A percentile compares a stretch with the other conserved stretches of the same genome.
Evolutionary conservation across 768 basidiomycete genomes (phyloP).

Genomic region (Auricularia cornea): DNA sequence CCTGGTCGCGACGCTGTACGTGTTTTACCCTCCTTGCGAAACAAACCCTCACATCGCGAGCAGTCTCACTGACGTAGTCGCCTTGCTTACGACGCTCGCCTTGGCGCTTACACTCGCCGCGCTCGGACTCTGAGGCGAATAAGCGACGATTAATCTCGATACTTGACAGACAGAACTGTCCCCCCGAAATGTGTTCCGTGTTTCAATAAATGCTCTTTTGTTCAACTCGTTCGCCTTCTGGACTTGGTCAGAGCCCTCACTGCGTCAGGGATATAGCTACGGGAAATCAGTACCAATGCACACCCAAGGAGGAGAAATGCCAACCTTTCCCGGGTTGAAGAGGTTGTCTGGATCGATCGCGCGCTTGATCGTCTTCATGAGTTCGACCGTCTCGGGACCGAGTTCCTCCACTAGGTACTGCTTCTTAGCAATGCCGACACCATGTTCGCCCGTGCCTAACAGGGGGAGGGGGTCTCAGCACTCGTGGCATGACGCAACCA

Average conservation of each 20-base stretch:
- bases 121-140: neutral
- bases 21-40: neutral
- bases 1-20: neutral
- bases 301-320: neutral
- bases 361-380: conserved; percentile 43
- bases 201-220: too few relatives aligned
- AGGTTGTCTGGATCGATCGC: conserved; percentile 37
- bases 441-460: conserved; percentile 36
- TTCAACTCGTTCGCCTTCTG: too few relatives aligned
- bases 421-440: conserved; percentile 40
- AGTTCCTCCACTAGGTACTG: conserved; percentile 41
- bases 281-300: neutral
- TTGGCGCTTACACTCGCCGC: neutral
- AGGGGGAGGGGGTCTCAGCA: neutral
- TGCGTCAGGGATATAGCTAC: neutral
- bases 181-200: too few relatives aligned
- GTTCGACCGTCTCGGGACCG: conserved; percentile 39
- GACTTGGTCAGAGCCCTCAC: too few relatives aligned
- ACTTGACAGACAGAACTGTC: too few relatives aligned
- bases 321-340: conserved; percentile 41
- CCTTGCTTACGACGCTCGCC: neutral
- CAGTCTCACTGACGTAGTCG: neutral
- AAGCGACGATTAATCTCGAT: too few relatives aligned
- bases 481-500: neutral
- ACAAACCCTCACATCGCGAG: neutral